Evolutionary conservation across 208 protist genomes (phyloP).

Genomic region (Leishmania mexicana): DNA sequence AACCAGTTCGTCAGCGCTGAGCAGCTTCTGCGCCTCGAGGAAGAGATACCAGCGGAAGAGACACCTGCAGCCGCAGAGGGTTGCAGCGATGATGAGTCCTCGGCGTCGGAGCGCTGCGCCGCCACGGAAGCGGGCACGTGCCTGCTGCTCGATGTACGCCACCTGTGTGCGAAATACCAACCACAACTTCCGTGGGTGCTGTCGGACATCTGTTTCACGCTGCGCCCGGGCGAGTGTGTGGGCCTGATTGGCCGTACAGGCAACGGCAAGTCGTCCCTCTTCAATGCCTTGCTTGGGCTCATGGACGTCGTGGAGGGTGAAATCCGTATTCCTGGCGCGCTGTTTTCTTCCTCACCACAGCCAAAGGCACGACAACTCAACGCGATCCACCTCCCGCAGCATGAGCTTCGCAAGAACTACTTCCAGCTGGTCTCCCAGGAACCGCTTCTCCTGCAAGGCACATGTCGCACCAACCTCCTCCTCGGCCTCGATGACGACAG

Average conservation of each 20-base stretch:
- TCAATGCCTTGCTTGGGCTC: constrained; percentile 73
- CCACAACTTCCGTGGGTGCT: constrained; percentile 68
- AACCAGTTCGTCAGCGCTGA: constrained; percentile 82
- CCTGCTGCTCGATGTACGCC: constrained; percentile 56
- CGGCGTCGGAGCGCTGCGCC: constrained; percentile 2
- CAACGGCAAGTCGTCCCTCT: constrained; percentile 86
- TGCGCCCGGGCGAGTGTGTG: constrained; percentile 59
- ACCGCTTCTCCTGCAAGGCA: constrained; percentile 95
- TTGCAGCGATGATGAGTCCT: constrained; percentile 2
- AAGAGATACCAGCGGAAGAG: constrained; percentile 42
- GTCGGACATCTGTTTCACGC: constrained; percentile 53
- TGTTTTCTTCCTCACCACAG: constrained; percentile 25
- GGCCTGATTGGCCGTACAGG: constrained; percentile 83
- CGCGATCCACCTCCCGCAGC: constrained; percentile 20
- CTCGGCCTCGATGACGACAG: constrained; percentile 42
- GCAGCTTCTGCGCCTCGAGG: constrained; percentile 55
- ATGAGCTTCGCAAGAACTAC: constrained; percentile 73
- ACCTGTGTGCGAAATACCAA: constrained; percentile 76
- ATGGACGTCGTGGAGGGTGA: constrained; percentile 89
- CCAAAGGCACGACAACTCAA: constrained; percentile 17
- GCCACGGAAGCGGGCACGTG: constrained; percentile 3
- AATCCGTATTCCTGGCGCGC: constrained; percentile 26
- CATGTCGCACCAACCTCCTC: constrained; percentile 94
- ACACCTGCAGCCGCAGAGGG: neutral
- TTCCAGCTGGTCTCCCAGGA: constrained; percentile 99